Conservation (phyloP, 352 stramenopile species). For the Pythium brachiatum region DNA sequence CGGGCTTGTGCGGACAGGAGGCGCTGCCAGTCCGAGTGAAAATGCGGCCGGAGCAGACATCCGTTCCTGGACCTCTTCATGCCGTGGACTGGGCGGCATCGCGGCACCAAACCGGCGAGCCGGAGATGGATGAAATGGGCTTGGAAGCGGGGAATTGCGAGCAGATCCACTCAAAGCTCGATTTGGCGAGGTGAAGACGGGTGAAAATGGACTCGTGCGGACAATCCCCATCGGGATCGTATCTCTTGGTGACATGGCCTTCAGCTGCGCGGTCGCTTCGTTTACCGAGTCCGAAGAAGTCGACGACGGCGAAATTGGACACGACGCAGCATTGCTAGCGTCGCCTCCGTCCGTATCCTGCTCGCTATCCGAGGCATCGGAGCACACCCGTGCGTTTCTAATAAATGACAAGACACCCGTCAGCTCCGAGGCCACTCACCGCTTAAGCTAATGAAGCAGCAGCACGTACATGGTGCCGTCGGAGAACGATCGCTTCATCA, state of each 20-base stretch:
- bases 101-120: background rate
- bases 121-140: slow-evolving; percentile 15
- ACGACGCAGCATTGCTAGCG: slow-evolving; percentile 11
- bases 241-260: slow-evolving; percentile 24
- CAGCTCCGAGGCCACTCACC: background rate
- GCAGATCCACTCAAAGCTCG: background rate
- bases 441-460: background rate
- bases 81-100: slow-evolving; percentile 14
- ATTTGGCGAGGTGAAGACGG: slow-evolving; percentile 21
- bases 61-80: slow-evolving; percentile 2
- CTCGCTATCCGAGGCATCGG: slow-evolving; percentile 21
- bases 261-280: slow-evolving; percentile 23
- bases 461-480: slow-evolving; percentile 71
- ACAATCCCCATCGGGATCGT: slow-evolving; percentile 11
- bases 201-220: slow-evolving; percentile 22
- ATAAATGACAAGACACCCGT: slow-evolving; percentile 4
- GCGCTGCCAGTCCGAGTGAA: slow-evolving; percentile 8
- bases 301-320: slow-evolving; percentile 27
- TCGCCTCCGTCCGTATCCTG: slow-evolving; percentile 15
- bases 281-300: slow-evolving; percentile 24
- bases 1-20: background rate
- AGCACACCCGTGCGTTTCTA: slow-evolving; percentile 18
- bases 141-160: slow-evolving; percentile 13
- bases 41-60: slow-evolving; percentile 15
- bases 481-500: slow-evolving; percentile 60